phyloP scores from a whole-genome alignment of 352 stramenopile genomes.

The Hyaloperonospora arabidopsidis region DNA sequence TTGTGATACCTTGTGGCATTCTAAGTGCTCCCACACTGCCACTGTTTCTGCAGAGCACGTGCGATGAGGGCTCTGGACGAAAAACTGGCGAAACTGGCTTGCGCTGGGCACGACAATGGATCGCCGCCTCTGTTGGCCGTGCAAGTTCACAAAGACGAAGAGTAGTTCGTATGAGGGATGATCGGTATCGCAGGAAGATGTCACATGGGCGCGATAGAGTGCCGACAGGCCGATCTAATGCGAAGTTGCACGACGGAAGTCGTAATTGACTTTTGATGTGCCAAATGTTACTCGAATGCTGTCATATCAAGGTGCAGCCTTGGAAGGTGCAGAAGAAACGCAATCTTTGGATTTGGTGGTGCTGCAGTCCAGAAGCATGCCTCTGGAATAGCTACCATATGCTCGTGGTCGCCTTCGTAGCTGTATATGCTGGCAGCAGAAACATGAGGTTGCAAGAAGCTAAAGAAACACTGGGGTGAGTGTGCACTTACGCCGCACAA shows the following conservation, averaged over 20 bases:
- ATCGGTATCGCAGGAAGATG: too few species aligned
- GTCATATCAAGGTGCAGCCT: too few species aligned
- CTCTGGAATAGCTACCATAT: slow-evolving; percentile 51
- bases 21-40: neutral
- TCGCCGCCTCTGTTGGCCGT: slow-evolving; percentile 28
- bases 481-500: slow-evolving; percentile 31
- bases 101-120: slow-evolving; percentile 25
- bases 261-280: too few species aligned
- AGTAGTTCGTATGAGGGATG: slow-evolving; percentile 8
- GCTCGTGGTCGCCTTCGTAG: slow-evolving; percentile 86
- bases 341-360: too few species aligned
- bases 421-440: slow-evolving; percentile 37
- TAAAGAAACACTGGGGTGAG: slow-evolving; percentile 27
- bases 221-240: too few species aligned
- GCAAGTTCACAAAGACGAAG: slow-evolving; percentile 25
- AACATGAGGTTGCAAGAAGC: slow-evolving; percentile 37
- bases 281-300: too few species aligned
- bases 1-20: neutral
- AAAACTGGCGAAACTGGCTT: slow-evolving; percentile 77
- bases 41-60: slow-evolving; percentile 40
- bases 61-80: slow-evolving; percentile 86
- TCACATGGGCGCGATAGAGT: too few species aligned
- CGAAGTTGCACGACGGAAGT: too few species aligned
- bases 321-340: too few species aligned
- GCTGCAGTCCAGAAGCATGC: slow-evolving; percentile 9